Conservation (phyloP, 495 filamentous ascomycete species). For the Neurospora sp. region DNA sequence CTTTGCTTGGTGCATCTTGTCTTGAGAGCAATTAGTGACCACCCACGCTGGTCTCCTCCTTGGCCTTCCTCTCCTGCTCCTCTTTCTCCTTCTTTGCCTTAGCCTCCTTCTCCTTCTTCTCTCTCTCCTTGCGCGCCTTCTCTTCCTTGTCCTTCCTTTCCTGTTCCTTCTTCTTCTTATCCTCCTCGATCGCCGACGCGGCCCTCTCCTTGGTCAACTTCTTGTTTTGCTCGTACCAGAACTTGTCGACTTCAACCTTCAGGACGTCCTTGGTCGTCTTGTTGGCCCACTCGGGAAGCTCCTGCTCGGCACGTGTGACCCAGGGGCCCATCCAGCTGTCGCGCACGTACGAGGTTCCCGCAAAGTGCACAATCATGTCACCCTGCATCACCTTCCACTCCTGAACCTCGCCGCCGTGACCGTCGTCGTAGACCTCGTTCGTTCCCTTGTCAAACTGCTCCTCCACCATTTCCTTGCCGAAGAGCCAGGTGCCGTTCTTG, state of each 20-base stretch:
- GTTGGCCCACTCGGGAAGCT: slow-evolving; percentile 16
- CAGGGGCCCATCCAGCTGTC: slow-evolving; percentile 22
- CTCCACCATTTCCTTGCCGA: slow-evolving; percentile 14
- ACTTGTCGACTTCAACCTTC: slow-evolving; percentile 5
- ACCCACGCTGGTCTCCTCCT: background rate
- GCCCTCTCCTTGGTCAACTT: slow-evolving; percentile 2
- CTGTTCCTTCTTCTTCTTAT: background rate
- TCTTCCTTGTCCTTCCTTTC: slow-evolving; percentile 4
- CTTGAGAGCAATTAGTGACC: background rate
- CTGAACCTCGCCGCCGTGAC: slow-evolving; percentile 8
- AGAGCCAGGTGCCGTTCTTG: slow-evolving; percentile 16
- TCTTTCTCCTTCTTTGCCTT: slow-evolving; percentile 5
- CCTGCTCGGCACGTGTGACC: slow-evolving; percentile 11
- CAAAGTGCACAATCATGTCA: slow-evolving; percentile 18
- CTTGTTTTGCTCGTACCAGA: slow-evolving; percentile 5
- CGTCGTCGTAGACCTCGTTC: slow-evolving; percentile 12
- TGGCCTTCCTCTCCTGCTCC: slow-evolving; percentile 3
- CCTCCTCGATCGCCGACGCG: slow-evolving; percentile 3
- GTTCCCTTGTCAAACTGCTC: slow-evolving; percentile 18
- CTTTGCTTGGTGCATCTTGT: background rate
- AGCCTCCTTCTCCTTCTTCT: background rate
- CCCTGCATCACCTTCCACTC: slow-evolving; percentile 22
- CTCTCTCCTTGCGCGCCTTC: slow-evolving; percentile 4
- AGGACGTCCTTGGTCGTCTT: slow-evolving; percentile 6
- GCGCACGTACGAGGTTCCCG: slow-evolving; percentile 12